Evolutionary conservation across 352 stramenopile genomes (phyloP), one percentile per base, ranked within the genome.

Genomic region (Thalassiosira hispida): DNA sequence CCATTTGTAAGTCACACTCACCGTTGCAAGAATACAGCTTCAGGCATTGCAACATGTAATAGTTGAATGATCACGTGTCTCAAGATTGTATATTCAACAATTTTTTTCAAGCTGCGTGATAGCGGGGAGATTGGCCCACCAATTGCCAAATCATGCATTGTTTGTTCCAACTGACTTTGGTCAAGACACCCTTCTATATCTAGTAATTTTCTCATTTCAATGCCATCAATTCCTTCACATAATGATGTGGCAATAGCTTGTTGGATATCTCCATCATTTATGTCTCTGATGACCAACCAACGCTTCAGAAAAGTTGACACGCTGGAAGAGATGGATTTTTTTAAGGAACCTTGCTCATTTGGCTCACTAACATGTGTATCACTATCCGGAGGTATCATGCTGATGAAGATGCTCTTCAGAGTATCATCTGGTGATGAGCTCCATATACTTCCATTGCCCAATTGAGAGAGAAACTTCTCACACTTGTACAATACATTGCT

Each of bases 351-450:
- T 2, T 55, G 35, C 11, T 25, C 40, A n/a, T 4, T 23, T 4
- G 20, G 18, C 6, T 59, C 22, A 7, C 49, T 59, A 23, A 59
- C n/a, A 29, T 75, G 1, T n/a, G 61, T 12, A n/a, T 20, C 52
- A 67, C 49, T 7, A 59, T 27, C 33, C 29, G 16, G 18, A 68
- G 38, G 53, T 9, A 81, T 40, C 56, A 89, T 76, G 29, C 66
- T 68, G 29, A 89, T 74, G 23, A 85, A 76, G 27, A 83, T 66
- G 25, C 76, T 87, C 55, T 85, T 83, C 0, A 90, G 20, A 23
- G 83, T 90, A 46, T 90, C 52, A 53, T 68, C n/a, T n/a, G 84
- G 57, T 23, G 53, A 74, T 69, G 65, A 49, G 67, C 76, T 82
- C 79, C 67, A 88, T 47, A 90, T 29, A 53, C 73, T 77, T 42